Percentiles rank a stretch among this genome's conserved stretches.
These are phyloP conservation scores for Fraxinus anomala DNA, from an alignment of 257 asterid species.

Conservation along the genomic window DNA sequence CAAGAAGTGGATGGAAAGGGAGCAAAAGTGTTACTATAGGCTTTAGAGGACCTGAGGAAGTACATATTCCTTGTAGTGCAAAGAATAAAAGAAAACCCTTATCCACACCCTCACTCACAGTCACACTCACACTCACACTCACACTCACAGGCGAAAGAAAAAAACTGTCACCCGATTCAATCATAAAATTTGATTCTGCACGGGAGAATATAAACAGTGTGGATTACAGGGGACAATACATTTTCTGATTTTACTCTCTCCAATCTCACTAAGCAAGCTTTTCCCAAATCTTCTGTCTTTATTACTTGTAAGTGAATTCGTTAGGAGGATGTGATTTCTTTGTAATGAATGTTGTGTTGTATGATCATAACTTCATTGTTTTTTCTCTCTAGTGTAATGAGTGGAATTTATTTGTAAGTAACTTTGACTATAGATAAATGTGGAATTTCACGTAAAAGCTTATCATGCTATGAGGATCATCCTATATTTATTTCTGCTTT, in stretches of 20 bases:
- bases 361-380: neutral
- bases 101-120: neutral
- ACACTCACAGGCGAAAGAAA: neutral
- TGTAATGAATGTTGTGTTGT: neutral
- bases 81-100: neutral
- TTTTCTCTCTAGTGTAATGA: neutral
- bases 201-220: neutral
- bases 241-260: neutral
- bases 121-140: neutral
- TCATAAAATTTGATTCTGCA: neutral
- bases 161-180: neutral
- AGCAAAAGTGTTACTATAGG: too few species aligned
- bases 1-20: too few species aligned
- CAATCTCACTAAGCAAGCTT: neutral
- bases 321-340: neutral
- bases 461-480: neutral
- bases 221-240: neutral
- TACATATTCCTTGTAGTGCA: too few species aligned
- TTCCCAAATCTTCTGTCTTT: neutral
- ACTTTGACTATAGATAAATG: neutral
- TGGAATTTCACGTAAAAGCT: conserved; percentile 2
- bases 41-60: too few species aligned
- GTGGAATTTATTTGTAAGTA: neutral
- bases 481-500: conserved; percentile 4
- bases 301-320: neutral